Base-by-base conservation (phyloP, 345 rosid genomes). In the Turritis glabra region DNA sequence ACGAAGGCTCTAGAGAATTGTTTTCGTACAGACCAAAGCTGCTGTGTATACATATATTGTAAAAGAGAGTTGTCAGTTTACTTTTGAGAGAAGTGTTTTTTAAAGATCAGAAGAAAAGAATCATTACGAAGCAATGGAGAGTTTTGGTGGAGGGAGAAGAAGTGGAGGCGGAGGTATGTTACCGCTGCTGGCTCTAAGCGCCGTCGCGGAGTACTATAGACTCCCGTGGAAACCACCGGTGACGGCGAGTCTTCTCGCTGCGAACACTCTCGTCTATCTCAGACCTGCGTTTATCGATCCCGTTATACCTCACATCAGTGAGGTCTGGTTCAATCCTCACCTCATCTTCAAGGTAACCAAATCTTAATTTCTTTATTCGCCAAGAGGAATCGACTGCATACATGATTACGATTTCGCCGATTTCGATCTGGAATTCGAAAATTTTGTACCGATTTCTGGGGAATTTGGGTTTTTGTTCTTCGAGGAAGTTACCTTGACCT, bases 141-240 rank as follows among this genome's bases (percentile, higher is more conserved):
- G 69, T 64, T 74, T 76, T 54, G 73, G 65, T 8, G 76, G 74
- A 71, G 85, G 84, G 52, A 47, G 71, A 69, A 61, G 67, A 74
- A 63, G 83, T 53, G 77, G 77, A 37, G 73, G 84, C 13, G 71
- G 91, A 27, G 90, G 97, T 58, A 80, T 91, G 96, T 22, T 95
- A 65, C 92, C 96, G 46, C 69, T 95, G 21, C 84, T 92, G 3
- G 97, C 91, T 23, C 35, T 95, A 48, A 93, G 91, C 79, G 85
- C 92, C 25, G 83, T 83, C 46, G 82, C 62, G 54, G 94, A 90
- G 80, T 92, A 92, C 77, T 85, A 86, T 67, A 75, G 96, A 63
- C 84, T 89, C 47, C 92, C 89, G 18, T 82, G 94, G 93, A 95
- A 89, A 80, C 98, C 99, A 0, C 99, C 99, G 0, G 90, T 95